phyloP scores from a whole-genome alignment of 2,329 filamentous ascomycete species.

The Ceratocystis colombiana region DNA sequence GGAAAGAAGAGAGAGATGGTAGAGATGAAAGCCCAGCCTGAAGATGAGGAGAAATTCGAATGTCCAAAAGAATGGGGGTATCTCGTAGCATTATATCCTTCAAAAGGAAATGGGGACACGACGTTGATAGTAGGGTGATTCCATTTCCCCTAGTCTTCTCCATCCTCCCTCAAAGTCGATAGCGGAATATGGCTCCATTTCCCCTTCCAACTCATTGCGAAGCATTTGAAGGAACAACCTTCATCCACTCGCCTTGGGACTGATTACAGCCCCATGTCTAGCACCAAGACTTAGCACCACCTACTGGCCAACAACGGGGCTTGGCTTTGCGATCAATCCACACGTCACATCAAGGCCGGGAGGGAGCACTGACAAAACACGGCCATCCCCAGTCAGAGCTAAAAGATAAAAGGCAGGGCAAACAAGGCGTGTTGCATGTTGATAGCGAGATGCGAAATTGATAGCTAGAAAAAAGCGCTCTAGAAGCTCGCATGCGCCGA shows the following conservation, averaged over 20 bases:
- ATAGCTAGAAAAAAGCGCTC: background rate
- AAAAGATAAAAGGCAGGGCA: background rate
- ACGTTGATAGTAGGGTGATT: background rate
- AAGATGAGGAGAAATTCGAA: slow-evolving; percentile 4
- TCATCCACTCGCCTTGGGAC: background rate
- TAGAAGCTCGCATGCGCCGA: background rate
- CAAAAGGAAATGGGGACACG: background rate
- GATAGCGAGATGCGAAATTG: background rate
- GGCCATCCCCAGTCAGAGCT: background rate
- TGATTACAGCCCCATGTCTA: slow-evolving; percentile 12
- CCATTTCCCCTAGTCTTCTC: background rate
- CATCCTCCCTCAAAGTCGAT: background rate
- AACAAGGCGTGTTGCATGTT: background rate
- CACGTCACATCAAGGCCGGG: slow-evolving; percentile 3
- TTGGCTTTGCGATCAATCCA: slow-evolving; percentile 1
- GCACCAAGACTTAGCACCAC: slow-evolving; percentile 1
- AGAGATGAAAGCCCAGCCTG: slow-evolving; percentile 4
- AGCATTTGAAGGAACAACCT: slow-evolving; percentile 12
- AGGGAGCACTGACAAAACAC: background rate
- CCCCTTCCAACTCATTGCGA: background rate
- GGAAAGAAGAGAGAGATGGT: background rate
- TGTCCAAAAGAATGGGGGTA: background rate
- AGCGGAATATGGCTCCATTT: background rate
- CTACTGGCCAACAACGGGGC: background rate
- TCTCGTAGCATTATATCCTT: slow-evolving; percentile 11